These are phyloP conservation scores for Camillea tinctor DNA, from an alignment of 2,329 filamentous ascomycete genomes.

Conservation along the genomic window DNA sequence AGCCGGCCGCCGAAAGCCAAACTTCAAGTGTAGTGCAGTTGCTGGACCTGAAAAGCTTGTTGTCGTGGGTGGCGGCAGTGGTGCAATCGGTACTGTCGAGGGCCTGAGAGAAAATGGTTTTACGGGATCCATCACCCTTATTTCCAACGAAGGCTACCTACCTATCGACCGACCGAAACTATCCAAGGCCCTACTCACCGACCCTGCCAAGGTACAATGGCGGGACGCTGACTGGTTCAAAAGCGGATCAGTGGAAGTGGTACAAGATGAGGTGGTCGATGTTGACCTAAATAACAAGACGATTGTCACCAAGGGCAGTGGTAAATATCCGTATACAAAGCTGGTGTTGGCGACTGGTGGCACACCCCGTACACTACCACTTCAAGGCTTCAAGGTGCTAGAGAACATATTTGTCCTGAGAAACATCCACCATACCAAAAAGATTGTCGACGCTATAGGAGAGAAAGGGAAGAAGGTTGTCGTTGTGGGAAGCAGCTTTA, in stretches of 20 bases:
- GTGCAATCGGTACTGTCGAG: slow-evolving; percentile 77
- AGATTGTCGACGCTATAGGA: slow-evolving; percentile 76
- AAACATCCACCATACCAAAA: slow-evolving; percentile 71
- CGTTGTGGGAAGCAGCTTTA: slow-evolving; percentile 90
- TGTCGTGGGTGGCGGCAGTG: slow-evolving; percentile 86
- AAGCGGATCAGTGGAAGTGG: slow-evolving; percentile 53
- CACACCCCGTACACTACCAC: slow-evolving; percentile 68
- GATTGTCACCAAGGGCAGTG: slow-evolving; percentile 72
- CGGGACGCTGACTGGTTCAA: slow-evolving; percentile 78
- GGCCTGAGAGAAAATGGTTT: slow-evolving; percentile 80
- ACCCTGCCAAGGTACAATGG: slow-evolving; percentile 74
- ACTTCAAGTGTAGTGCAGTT: slow-evolving; percentile 64
- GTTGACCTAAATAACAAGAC: slow-evolving; percentile 75
- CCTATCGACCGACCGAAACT: slow-evolving; percentile 94
- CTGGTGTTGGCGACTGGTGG: slow-evolving; percentile 89
- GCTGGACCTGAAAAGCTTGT: slow-evolving; percentile 65
- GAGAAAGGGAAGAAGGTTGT: slow-evolving; percentile 89
- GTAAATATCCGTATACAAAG: slow-evolving; percentile 76
- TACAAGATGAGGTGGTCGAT: slow-evolving; percentile 63
- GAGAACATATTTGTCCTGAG: slow-evolving; percentile 85
- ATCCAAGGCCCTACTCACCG: slow-evolving; percentile 86
- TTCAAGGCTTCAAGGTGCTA: slow-evolving; percentile 83
- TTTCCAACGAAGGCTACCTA: slow-evolving; percentile 79
- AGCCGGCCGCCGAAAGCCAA: slow-evolving; percentile 68
- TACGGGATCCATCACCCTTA: slow-evolving; percentile 74